Evolutionary conservation across 1,284 basidiomycete species (phyloP).

Genomic region (Acaromyces ingoldii): DNA sequence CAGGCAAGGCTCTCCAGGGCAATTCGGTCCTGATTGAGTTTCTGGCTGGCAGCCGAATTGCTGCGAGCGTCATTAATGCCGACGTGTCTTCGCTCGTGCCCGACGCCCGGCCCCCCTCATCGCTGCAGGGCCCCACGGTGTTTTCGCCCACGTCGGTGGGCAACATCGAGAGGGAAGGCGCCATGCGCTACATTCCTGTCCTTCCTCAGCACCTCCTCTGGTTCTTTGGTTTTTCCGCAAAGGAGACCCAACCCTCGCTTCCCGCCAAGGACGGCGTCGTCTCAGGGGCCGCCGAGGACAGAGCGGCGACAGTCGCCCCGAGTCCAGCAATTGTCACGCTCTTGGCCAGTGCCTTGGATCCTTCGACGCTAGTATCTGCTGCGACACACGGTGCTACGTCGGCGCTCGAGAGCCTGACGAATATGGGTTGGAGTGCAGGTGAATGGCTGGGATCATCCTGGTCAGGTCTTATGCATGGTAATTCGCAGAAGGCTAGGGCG

Average conservation of each 20-base stretch:
- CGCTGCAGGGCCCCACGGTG: background rate
- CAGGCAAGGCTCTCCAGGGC: too few species aligned
- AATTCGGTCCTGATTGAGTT: slow-evolving; percentile 39
- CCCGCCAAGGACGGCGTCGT: too few species aligned
- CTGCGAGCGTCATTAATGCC: slow-evolving; percentile 21
- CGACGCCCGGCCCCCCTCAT: background rate
- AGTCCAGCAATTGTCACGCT: too few species aligned
- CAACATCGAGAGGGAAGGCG: slow-evolving; percentile 1
- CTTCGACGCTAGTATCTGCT: background rate
- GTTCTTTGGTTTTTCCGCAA: slow-evolving; percentile 21
- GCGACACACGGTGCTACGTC: background rate
- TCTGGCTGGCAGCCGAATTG: slow-evolving; percentile 24
- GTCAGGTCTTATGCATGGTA: too few species aligned
- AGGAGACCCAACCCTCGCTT: too few species aligned
- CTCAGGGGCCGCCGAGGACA: background rate
- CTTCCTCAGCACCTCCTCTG: slow-evolving; percentile 28
- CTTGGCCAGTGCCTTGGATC: too few species aligned
- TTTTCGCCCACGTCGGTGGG: slow-evolving; percentile 3
- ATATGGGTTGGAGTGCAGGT: background rate
- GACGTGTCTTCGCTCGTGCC: background rate
- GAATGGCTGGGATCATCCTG: background rate
- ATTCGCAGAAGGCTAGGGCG: too few species aligned
- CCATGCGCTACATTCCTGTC: slow-evolving; percentile 21
- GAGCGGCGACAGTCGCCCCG: background rate
- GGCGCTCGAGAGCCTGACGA: background rate